Conservation (phyloP, 1,284 basidiomycete species). For the Puccinia polysora region DNA sequence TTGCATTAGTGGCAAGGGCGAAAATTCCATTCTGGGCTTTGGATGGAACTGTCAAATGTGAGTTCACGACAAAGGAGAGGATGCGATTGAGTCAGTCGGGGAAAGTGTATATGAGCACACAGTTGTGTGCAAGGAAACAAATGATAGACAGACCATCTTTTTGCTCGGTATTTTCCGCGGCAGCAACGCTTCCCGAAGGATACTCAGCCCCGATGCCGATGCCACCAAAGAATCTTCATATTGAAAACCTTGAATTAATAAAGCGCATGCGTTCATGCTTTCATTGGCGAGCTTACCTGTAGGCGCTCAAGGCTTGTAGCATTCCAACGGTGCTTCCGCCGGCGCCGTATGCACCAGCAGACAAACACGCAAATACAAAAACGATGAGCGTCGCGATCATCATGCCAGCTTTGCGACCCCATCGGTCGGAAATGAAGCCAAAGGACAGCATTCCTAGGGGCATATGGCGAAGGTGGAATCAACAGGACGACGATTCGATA, state of each 20-base stretch:
- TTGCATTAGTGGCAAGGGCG: constrained; percentile 58
- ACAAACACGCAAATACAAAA: constrained; percentile 70
- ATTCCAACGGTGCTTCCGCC: constrained; percentile 66
- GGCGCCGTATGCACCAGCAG: constrained; percentile 76
- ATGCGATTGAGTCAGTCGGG: too few species aligned
- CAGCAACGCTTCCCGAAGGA: constrained; percentile 83
- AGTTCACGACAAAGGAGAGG: too few species aligned
- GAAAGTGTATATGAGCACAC: constrained; percentile 74
- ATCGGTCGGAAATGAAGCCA: constrained; percentile 71
- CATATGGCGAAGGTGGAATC: too few species aligned
- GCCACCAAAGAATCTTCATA: constrained; percentile 51
- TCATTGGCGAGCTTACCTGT: constrained; percentile 65
- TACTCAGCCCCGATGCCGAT: constrained; percentile 73
- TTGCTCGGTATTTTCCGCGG: constrained; percentile 83
- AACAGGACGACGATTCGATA: neutral
- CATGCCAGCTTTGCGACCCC: constrained; percentile 86
- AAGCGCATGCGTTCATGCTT: neutral
- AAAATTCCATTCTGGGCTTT: constrained; percentile 37
- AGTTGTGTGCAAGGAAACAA: constrained; percentile 59
- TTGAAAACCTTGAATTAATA: constrained; percentile 61
- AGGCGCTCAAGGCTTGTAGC: constrained; percentile 71
- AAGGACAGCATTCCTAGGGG: constrained; percentile 51
- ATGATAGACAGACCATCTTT: constrained; percentile 22
- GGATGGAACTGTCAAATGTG: constrained; percentile 13
- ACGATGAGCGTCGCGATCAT: constrained; percentile 73